These are phyloP conservation scores for Actinidia chinensis DNA, from an alignment of 179 eudicot genomes.

Conservation along the genomic window DNA sequence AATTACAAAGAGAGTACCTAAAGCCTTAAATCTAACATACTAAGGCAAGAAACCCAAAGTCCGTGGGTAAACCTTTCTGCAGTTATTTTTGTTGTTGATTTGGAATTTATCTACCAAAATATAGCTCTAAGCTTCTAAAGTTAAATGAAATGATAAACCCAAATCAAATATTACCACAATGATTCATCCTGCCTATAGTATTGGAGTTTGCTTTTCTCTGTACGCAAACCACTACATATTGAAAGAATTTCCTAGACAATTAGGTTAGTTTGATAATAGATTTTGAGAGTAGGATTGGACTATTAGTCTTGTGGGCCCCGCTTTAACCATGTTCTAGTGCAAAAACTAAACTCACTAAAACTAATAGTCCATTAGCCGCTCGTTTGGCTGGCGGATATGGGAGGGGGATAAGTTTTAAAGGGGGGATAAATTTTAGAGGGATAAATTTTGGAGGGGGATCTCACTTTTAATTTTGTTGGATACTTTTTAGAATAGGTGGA, in stretches of 20 bases:
- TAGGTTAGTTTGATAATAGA: no score
- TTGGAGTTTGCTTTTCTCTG: neutral
- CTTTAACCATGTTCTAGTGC: no score
- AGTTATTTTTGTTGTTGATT: neutral
- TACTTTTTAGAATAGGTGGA: neutral
- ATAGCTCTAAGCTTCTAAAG: neutral
- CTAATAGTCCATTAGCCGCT: neutral
- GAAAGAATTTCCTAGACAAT: neutral
- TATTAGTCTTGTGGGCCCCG: no score
- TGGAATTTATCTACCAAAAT: neutral
- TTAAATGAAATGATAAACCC: neutral
- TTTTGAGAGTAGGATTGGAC: no score
- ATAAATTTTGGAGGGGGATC: neutral
- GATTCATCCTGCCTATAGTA: neutral
- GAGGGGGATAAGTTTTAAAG: neutral
- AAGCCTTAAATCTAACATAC: neutral
- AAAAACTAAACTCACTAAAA: neutral
- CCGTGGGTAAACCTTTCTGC: no score
- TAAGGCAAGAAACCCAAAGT: no score
- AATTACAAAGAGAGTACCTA: neutral
- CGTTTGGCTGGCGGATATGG: no score
- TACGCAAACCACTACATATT: no score
- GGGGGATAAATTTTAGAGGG: neutral
- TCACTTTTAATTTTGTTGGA: neutral
- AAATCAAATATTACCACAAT: neutral